Percentiles rank a stretch among this genome's conserved stretches.
These are phyloP conservation scores for Monascus purpureus DNA, from an alignment of 495 filamentous ascomycete genomes.

Conservation along the genomic window DNA sequence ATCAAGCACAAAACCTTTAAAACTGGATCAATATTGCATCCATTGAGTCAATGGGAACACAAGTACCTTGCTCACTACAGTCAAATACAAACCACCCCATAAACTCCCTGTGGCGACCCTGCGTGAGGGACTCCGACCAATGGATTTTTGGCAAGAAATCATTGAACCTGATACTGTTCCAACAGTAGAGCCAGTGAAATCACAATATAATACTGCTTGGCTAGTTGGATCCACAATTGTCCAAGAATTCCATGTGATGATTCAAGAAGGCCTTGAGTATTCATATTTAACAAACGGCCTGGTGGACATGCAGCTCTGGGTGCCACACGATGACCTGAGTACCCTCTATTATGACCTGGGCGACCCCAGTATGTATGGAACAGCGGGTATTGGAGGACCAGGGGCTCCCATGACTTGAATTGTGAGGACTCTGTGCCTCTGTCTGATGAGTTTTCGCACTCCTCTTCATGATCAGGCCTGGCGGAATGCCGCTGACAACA, in stretches of 20 bases:
- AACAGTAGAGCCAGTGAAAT: slow-evolving; percentile 6
- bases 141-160: slow-evolving; percentile 8
- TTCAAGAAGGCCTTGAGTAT: slow-evolving; percentile 15
- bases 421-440: slow-evolving; percentile 7
- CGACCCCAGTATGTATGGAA: slow-evolving; percentile 9
- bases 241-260: slow-evolving; percentile 16
- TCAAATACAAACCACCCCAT: too few relatives aligned
- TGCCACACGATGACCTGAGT: slow-evolving; percentile 17
- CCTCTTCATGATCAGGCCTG: slow-evolving; percentile 12
- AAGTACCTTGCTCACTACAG: too few relatives aligned
- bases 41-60: too few relatives aligned
- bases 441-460: slow-evolving; percentile 9
- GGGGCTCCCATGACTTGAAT: slow-evolving; percentile 2
- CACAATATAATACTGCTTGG: slow-evolving; percentile 10
- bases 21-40: too few relatives aligned
- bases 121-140: slow-evolving; percentile 14
- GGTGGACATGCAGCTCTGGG: slow-evolving; percentile 13
- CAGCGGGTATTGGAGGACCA: not conserved
- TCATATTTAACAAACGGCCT: slow-evolving; percentile 19
- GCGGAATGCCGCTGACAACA: slow-evolving; percentile 9
- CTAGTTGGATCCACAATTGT: slow-evolving; percentile 8
- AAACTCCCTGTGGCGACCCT: slow-evolving; percentile 14
- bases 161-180: slow-evolving; percentile 9
- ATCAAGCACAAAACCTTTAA: too few relatives aligned
- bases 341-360: slow-evolving; percentile 24